Percentiles rank a stretch among this genome's conserved stretches.
Evolutionary conservation across 345 rosid genomes (phyloP).

Genomic region (Lepidium africanum): DNA sequence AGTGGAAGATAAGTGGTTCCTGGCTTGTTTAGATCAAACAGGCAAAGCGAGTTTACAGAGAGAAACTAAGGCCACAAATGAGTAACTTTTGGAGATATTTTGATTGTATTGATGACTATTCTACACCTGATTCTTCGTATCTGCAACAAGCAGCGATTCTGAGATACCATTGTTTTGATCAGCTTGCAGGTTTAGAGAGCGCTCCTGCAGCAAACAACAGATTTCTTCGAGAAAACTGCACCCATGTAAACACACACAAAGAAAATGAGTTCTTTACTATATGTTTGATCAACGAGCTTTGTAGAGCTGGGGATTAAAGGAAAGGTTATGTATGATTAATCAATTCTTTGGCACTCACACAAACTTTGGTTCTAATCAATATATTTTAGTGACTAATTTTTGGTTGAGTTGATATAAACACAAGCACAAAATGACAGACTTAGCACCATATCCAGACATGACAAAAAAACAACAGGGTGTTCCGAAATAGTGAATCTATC

Average conservation of each 20-base stretch:
- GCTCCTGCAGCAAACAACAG: conserved; percentile 83
- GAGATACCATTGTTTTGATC: neutral
- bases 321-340: neutral
- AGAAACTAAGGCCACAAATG: neutral
- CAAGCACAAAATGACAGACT: neutral
- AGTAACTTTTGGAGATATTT: neutral
- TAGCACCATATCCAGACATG: neutral
- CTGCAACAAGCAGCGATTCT: neutral
- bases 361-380: neutral
- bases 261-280: neutral
- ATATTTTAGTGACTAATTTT: neutral
- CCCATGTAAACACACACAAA: neutral
- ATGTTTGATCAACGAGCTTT: neutral
- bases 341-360: neutral
- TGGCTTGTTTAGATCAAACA: neutral
- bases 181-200: conserved; percentile 42
- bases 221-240: conserved; percentile 84
- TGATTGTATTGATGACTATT: neutral
- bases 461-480: neutral
- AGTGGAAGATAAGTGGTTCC: neutral
- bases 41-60: neutral
- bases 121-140: conserved; percentile 14
- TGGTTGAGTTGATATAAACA: neutral
- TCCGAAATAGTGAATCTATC: neutral
- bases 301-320: neutral